phyloP scores from a whole-genome alignment of 1,284 basidiomycete species.

The Ganoderma meredithae region DNA sequence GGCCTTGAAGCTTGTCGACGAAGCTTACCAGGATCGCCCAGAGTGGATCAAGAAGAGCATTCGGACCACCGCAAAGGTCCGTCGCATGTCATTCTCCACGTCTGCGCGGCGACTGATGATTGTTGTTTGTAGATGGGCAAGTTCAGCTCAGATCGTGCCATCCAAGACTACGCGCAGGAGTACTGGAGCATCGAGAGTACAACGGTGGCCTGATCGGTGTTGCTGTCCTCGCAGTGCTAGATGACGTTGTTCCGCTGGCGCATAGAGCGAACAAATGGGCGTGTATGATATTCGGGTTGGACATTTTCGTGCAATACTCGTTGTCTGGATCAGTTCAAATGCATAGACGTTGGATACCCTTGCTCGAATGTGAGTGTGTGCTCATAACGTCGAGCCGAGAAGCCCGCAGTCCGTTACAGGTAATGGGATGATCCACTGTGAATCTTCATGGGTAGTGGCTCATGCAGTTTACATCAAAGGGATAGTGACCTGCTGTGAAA shows the following conservation, averaged over 20 bases:
- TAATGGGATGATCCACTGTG: neutral
- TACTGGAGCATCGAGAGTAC: slow-evolving; percentile 46
- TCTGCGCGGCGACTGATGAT: neutral
- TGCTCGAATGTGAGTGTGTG: neutral
- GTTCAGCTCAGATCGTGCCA: slow-evolving; percentile 92
- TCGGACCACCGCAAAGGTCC: slow-evolving; percentile 77
- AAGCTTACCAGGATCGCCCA: slow-evolving; percentile 80
- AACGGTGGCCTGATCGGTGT: slow-evolving; percentile 30
- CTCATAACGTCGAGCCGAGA: too few species aligned
- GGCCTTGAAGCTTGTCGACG: slow-evolving; percentile 86
- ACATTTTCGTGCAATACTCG: slow-evolving; percentile 1
- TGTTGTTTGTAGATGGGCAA: slow-evolving; percentile 80
- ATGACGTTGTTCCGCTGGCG: neutral
- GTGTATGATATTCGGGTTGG: neutral
- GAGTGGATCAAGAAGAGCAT: slow-evolving; percentile 95
- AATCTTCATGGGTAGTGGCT: neutral
- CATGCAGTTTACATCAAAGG: neutral
- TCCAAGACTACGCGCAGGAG: slow-evolving; percentile 86
- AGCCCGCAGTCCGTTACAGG: too few species aligned
- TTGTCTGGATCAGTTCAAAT: neutral
- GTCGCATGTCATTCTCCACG: slow-evolving; percentile 24
- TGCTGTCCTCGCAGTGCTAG: neutral
- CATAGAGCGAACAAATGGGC: neutral
- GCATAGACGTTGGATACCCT: neutral
- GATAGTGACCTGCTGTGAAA: neutral